Conservation (phyloP, 768 basidiomycete genomes). For the Suillus ampliporus region DNA sequence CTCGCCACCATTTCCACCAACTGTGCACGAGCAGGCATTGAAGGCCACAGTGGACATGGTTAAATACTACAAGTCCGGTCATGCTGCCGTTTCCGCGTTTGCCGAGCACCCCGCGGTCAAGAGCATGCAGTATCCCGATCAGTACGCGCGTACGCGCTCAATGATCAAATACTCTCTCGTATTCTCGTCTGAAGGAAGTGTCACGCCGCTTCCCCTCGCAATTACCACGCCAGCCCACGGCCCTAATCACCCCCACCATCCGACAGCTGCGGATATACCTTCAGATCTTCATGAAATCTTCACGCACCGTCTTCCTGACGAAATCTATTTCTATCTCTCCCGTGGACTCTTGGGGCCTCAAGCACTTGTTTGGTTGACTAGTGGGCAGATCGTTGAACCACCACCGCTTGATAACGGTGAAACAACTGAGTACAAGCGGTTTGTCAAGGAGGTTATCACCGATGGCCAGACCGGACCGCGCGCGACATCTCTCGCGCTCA, state of each 20-base stretch:
- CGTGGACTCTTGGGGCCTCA: constrained; percentile 89
- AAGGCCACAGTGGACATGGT: constrained; percentile 92
- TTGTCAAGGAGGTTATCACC: constrained; percentile 95
- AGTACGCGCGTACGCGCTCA: constrained; percentile 86
- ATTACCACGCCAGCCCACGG: constrained; percentile 57
- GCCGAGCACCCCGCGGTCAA: constrained; percentile 86
- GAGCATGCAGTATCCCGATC: constrained; percentile 77
- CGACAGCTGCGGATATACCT: constrained; percentile 89
- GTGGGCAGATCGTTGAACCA: constrained; percentile 82
- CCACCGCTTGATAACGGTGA: constrained; percentile 95
- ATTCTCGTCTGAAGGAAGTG: constrained; percentile 84
- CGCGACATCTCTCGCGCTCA: constrained; percentile 86
- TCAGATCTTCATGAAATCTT: constrained; percentile 93
- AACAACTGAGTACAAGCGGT: constrained; percentile 91
- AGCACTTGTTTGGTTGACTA: constrained; percentile 93
- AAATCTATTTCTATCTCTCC: constrained; percentile 95
- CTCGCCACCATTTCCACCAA: constrained; percentile 81
- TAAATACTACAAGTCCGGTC: constrained; percentile 90
- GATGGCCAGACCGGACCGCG: constrained; percentile 94
- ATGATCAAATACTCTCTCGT: constrained; percentile 94
- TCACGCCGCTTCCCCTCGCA: constrained; percentile 81
- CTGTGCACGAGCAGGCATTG: constrained; percentile 77
- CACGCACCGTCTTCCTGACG: constrained; percentile 92
- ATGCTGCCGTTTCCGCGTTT: constrained; percentile 77
- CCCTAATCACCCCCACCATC: constrained; percentile 63